These are phyloP conservation scores for Aurantiochytrium sp. DNA, from an alignment of 108 stramenopile species.

Conservation along the genomic window DNA sequence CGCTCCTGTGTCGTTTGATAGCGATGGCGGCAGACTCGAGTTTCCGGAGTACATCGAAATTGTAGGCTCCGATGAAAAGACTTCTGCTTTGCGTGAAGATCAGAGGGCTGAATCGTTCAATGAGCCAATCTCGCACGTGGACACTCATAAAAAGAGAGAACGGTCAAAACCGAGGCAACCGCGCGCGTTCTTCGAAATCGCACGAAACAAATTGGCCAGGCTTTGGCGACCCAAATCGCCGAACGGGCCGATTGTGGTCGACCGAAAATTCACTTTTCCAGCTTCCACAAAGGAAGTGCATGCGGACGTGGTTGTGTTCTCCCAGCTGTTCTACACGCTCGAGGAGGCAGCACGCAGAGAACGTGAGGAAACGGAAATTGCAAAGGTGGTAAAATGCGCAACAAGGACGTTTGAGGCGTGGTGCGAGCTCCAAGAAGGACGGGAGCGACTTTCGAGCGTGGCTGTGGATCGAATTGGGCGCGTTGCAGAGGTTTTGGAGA, in stretches of 20 bases:
- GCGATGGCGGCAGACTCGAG: neutral
- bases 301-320: neutral
- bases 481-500: neutral
- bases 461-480: neutral
- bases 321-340: neutral
- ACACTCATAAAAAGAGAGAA: no score
- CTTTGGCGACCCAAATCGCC: neutral
- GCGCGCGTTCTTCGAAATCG: neutral
- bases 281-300: neutral
- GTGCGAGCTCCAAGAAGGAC: neutral
- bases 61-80: neutral
- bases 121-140: no score
- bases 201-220: neutral
- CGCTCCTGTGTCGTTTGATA: neutral
- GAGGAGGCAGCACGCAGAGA: neutral
- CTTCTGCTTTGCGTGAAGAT: no score
- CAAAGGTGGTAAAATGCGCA: neutral
- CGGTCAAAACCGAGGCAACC: neutral
- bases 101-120: no score
- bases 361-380: neutral
- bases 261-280: neutral
- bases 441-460: neutral
- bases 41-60: neutral
- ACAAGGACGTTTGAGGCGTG: neutral
- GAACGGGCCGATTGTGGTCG: neutral